phyloP scores from a whole-genome alignment of 257 asterid genomes.

The Lycium ferocissimum region DNA sequence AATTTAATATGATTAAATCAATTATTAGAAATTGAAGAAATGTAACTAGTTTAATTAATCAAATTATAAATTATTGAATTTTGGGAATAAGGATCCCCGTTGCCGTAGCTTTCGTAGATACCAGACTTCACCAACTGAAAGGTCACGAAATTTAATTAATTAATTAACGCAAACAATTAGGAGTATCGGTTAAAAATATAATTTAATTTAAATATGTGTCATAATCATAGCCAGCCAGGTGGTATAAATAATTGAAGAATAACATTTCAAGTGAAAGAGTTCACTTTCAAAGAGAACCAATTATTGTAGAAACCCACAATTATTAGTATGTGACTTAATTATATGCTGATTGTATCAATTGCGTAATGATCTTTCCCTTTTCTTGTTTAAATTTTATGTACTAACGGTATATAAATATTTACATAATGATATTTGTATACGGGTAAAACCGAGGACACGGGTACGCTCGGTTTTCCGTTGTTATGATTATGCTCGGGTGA shows the following conservation, averaged over 20 bases:
- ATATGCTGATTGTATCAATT: constrained; percentile 36
- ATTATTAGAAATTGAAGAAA: not conserved
- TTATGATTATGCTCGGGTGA: too few species aligned
- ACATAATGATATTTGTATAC: too few species aligned
- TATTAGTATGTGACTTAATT: not conserved
- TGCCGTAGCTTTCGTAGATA: constrained; percentile 55
- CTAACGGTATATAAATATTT: not conserved
- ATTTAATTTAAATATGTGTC: constrained; percentile 39
- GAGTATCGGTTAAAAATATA: not conserved
- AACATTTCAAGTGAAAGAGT: constrained; percentile 40
- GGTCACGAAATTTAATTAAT: constrained; percentile 24
- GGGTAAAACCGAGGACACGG: too few species aligned
- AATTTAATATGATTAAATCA: not conserved
- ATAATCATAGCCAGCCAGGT: constrained; percentile 52
- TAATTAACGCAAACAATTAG: constrained; percentile 24
- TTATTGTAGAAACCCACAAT: constrained; percentile 22
- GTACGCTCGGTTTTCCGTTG: too few species aligned
- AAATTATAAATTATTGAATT: not conserved
- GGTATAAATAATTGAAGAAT: constrained; percentile 57
- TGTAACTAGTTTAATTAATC: not conserved
- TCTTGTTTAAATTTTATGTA: not conserved
- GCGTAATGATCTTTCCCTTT: constrained; percentile 44
- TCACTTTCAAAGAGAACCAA: constrained; percentile 15
- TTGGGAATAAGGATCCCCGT: constrained; percentile 36
- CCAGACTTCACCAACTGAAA: constrained; percentile 53